Base-by-base conservation (phyloP, 306 rosid species). In the Comarum palustre region DNA sequence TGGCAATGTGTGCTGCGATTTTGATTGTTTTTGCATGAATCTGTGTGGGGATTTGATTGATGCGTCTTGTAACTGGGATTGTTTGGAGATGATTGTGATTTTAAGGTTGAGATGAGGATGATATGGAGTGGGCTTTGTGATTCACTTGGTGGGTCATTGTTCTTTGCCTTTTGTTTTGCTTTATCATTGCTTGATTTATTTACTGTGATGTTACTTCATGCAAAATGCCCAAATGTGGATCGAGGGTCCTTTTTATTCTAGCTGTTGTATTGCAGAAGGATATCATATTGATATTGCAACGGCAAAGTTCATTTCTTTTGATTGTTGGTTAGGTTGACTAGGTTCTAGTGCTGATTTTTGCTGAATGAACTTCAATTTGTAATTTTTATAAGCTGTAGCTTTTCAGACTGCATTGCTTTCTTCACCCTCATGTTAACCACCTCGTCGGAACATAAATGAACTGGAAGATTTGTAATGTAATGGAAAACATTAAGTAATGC, bases 61-160 rank as follows among this genome's bases (percentile, higher is more conserved):
- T 46, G 74, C 66, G 77, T 80, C 13, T 55, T 65, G 24, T 4
- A 15, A 75, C 55, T 55, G 73, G 72, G 27, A 13, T 82, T 32
- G n/a, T 46, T 62, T 22, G 16, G 38, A 63, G 39, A 63, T 48
- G 52, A 24, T 50, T 66, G 4, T 34, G 63, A 66, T 68, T 34
- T 72, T 82, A 50, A 62, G 71, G 81, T 46, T 36, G 72, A 50
- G 46, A 75, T 32, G 76, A 79, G 48, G 70, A 47, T 31, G 68
- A 52, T 84, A 51, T 48, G 20, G 36, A 2, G 82, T 82, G 82
- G 86, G 78, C 65, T 79, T 61, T 87, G 65, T 86, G 86, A 79
- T 82, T 85, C 64, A 71, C 65, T 68, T 81, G 72, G 52, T 39
- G 85, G 81, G 86, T 82, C 90, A 75, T 73, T 77, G 36, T 66